phyloP scores from a whole-genome alignment of 495 filamentous ascomycete species.

The Bacidia rubella region DNA sequence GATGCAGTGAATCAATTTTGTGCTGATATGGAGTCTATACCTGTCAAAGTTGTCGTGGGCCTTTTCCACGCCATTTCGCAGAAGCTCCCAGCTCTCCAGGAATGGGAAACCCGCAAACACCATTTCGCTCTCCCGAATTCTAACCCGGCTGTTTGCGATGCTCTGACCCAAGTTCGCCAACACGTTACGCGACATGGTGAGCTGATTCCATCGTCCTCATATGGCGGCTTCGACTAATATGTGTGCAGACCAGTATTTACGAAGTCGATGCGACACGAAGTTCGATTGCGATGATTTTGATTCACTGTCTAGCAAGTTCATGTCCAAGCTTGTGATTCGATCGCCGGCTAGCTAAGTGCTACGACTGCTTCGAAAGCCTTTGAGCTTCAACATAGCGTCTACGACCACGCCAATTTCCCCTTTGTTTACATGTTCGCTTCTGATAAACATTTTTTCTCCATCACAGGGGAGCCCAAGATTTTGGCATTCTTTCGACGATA shows the following conservation, averaged over 20 bases:
- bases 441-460: neutral
- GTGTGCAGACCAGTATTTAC: slow-evolving; percentile 44
- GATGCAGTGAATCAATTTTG: slow-evolving; percentile 82
- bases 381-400: neutral
- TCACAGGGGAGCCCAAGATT: neutral
- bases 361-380: neutral
- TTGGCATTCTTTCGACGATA: neutral
- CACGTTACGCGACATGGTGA: slow-evolving; percentile 83
- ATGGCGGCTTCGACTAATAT: slow-evolving; percentile 20
- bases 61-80: slow-evolving; percentile 93
- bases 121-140: slow-evolving; percentile 75
- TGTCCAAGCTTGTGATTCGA: slow-evolving; percentile 86
- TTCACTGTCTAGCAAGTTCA: slow-evolving; percentile 84
- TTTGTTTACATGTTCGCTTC: neutral
- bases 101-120: slow-evolving; percentile 84
- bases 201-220: slow-evolving; percentile 17
- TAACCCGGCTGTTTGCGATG: slow-evolving; percentile 78
- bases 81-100: slow-evolving; percentile 75
- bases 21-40: slow-evolving; percentile 83
- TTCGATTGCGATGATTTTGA: slow-evolving; percentile 87
- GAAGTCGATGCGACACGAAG: slow-evolving; percentile 44
- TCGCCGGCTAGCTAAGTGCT: slow-evolving; percentile 47
- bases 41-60: slow-evolving; percentile 86
- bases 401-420: neutral
- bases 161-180: slow-evolving; percentile 82